Conservation (phyloP, 345 rosid genomes). For the Eucalyptus cloeziana region DNA sequence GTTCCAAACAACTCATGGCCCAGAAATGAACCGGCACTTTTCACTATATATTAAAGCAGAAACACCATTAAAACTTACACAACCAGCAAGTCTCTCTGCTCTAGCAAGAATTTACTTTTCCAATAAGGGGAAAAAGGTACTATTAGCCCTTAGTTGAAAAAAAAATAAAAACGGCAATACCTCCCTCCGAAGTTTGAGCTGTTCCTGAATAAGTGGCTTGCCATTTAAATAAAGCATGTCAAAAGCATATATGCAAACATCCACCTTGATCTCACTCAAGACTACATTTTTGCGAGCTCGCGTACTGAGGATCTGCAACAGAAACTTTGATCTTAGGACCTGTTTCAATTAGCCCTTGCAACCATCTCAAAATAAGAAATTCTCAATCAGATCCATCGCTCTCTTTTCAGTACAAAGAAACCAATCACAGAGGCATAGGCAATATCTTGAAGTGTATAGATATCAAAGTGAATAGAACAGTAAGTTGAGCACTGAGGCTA, state of each 20-base stretch:
- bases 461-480: not conserved
- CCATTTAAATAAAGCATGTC: constrained; percentile 80
- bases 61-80: not conserved
- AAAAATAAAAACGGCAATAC: constrained; percentile 13
- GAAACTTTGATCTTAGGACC: not conserved
- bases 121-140: not conserved
- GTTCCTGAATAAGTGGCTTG: constrained; percentile 66
- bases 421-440: not conserved
- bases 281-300: constrained; percentile 86
- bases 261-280: constrained; percentile 74
- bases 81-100: not conserved
- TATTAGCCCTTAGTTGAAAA: not conserved
- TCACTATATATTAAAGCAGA: not conserved
- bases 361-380: not conserved
- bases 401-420: not conserved
- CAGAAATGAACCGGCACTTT: not conserved
- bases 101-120: not conserved
- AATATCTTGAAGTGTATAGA: not conserved
- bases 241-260: constrained; percentile 88
- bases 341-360: not conserved
- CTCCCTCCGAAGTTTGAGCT: constrained; percentile 70
- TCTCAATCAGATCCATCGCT: not conserved
- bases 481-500: not conserved
- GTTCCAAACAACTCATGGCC: not conserved
- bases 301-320: constrained; percentile 57